Conservation (phyloP, 1,284 basidiomycete species). For the Vanrija humicola region DNA sequence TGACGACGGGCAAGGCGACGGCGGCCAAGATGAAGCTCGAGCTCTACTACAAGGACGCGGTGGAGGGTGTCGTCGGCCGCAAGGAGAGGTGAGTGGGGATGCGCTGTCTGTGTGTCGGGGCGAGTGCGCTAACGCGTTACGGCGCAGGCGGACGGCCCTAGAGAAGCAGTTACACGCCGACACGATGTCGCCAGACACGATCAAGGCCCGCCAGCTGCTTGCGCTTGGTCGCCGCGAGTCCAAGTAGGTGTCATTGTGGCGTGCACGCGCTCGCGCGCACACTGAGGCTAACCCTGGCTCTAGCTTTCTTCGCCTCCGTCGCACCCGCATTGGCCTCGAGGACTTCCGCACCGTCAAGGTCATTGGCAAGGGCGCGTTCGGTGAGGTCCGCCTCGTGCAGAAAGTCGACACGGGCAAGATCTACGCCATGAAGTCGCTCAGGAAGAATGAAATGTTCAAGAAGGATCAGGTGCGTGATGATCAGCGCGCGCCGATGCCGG, state of each 20-base stretch:
- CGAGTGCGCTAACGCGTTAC: not conserved
- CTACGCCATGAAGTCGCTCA: slow-evolving; percentile 98
- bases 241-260: slow-evolving; percentile 50
- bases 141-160: slow-evolving; percentile 76
- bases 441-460: slow-evolving; percentile 99
- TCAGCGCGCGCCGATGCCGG: not conserved
- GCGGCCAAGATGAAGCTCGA: slow-evolving; percentile 96
- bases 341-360: slow-evolving; percentile 98
- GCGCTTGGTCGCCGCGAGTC: slow-evolving; percentile 89
- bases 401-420: slow-evolving; percentile 97
- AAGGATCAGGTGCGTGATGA: slow-evolving; percentile 76
- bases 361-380: slow-evolving; percentile 98
- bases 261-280: not conserved
- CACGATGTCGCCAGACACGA: slow-evolving; percentile 69
- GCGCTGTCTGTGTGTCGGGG: no score
- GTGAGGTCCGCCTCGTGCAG: slow-evolving; percentile 93
- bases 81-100: slow-evolving; percentile 63
- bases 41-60: slow-evolving; percentile 94
- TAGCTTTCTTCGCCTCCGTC: slow-evolving; percentile 74
- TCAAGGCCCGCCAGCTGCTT: slow-evolving; percentile 84
- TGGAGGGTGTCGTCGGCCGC: slow-evolving; percentile 83
- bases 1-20: slow-evolving; percentile 85
- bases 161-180: slow-evolving; percentile 81
- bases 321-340: slow-evolving; percentile 86
- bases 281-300: not conserved